A percentile compares a stretch with the other conserved stretches of the same genome.
These are phyloP conservation scores for Niebla homalea DNA, from an alignment of 495 filamentous ascomycete genomes.

Conservation along the genomic window DNA sequence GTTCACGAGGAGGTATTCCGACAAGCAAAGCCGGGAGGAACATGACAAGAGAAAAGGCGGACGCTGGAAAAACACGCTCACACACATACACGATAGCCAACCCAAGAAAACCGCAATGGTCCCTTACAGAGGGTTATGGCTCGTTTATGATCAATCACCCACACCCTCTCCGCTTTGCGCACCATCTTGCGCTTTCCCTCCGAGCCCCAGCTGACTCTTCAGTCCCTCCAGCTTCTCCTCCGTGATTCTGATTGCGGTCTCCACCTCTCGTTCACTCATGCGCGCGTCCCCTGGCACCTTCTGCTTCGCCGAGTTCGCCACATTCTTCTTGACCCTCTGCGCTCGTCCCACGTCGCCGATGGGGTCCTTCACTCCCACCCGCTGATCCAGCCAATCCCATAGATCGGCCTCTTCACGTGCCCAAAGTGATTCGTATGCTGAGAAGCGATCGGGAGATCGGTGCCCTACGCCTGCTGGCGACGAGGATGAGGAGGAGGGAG, in stretches of 20 bases:
- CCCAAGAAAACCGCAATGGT: too few species aligned
- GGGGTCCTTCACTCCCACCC: slow-evolving; percentile 62
- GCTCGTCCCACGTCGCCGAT: slow-evolving; percentile 20
- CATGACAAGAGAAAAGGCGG: too few species aligned
- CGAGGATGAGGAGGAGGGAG: slow-evolving; percentile 23
- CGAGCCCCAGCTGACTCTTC: slow-evolving; percentile 30
- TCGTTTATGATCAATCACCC: too few species aligned
- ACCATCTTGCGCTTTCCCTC: too few species aligned
- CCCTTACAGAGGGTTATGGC: too few species aligned
- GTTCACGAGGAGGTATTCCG: too few species aligned
- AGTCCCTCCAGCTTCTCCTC: slow-evolving; percentile 67
- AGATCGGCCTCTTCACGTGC: slow-evolving; percentile 75
- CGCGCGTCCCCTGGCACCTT: slow-evolving; percentile 47
- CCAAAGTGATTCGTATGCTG: slow-evolving; percentile 93
- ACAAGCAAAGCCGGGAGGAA: too few species aligned
- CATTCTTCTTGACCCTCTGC: slow-evolving; percentile 8
- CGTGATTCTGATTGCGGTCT: slow-evolving; percentile 72
- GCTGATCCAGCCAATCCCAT: slow-evolving; percentile 93
- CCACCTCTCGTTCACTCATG: slow-evolving; percentile 69
- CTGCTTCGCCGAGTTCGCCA: slow-evolving; percentile 22
- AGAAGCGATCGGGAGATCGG: slow-evolving; percentile 48
- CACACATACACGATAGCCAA: too few species aligned
- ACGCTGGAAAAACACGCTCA: too few species aligned
- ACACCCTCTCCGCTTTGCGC: too few species aligned
- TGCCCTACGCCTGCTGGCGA: slow-evolving; percentile 16